These are phyloP conservation scores for Fusarium sarcochroum DNA, from an alignment of 2,329 filamentous ascomycete species.

Conservation along the genomic window DNA sequence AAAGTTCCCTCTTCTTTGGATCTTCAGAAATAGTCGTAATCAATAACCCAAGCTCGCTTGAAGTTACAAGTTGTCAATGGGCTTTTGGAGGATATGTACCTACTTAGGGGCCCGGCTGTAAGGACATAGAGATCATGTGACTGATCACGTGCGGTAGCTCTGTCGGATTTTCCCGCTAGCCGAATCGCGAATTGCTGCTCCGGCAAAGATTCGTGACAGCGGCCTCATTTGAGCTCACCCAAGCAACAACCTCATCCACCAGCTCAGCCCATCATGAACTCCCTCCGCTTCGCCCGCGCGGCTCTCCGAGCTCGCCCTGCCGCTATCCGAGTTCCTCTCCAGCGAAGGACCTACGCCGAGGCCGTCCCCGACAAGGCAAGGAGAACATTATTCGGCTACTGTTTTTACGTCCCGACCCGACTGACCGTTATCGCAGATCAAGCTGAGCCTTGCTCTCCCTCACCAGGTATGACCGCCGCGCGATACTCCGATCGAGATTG, in stretches of 20 bases:
- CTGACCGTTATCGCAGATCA: conserved; percentile 73
- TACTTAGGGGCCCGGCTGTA: background rate
- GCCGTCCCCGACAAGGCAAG: conserved; percentile 85
- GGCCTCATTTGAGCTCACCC: conserved; percentile 59
- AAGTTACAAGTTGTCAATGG: too few relatives aligned
- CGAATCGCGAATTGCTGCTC: conserved; percentile 58
- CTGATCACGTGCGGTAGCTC: conserved; percentile 46
- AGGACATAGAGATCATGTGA: conserved; percentile 49
- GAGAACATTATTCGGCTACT: conserved; percentile 36
- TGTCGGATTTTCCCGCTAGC: conserved; percentile 59
- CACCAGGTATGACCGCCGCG: conserved; percentile 84
- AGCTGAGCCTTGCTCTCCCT: conserved; percentile 96
- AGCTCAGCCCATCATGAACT: conserved; percentile 83
- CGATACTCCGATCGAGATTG: conserved; percentile 39
- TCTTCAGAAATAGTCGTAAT: too few relatives aligned
- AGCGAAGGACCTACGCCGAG: conserved; percentile 93
- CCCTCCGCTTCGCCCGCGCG: conserved; percentile 90
- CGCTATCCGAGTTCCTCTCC: conserved; percentile 80
- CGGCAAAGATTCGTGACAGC: conserved; percentile 64
- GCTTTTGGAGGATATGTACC: too few relatives aligned
- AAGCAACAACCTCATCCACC: conserved; percentile 66
- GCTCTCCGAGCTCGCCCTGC: conserved; percentile 87
- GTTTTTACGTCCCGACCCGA: conserved; percentile 43
- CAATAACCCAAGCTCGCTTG: too few relatives aligned
- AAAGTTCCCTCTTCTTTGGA: too few relatives aligned